Percentiles rank a stretch among this genome's conserved stretches.
phyloP scores from a whole-genome alignment of 495 filamentous ascomycete species.

The Cladorrhinum samala region DNA sequence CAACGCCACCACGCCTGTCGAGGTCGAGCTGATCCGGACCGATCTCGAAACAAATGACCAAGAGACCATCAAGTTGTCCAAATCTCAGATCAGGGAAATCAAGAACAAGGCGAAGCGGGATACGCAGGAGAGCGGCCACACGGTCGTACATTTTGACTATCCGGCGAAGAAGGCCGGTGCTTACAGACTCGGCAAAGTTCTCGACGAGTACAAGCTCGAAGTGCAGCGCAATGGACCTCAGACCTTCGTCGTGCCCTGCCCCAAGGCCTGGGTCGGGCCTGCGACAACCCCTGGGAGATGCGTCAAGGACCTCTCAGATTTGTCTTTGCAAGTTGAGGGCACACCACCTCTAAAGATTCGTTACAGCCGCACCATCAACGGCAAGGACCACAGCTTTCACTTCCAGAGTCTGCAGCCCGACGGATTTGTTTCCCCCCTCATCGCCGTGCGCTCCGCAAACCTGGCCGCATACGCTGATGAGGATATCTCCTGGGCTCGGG shows the following conservation, averaged over 20 bases:
- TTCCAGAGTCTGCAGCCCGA: slow-evolving; percentile 91
- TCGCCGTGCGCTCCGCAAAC: slow-evolving; percentile 46
- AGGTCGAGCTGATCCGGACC: slow-evolving; percentile 76
- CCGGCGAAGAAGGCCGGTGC: slow-evolving; percentile 74
- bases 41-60: slow-evolving; percentile 74
- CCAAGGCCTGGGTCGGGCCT: slow-evolving; percentile 63
- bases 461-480: slow-evolving; percentile 51
- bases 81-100: slow-evolving; percentile 56
- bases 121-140: slow-evolving; percentile 43
- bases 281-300: slow-evolving; percentile 61
- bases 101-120: slow-evolving; percentile 44
- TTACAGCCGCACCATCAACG: slow-evolving; percentile 79
- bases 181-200: slow-evolving; percentile 74
- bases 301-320: slow-evolving; percentile 76
- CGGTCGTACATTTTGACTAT: slow-evolving; percentile 50
- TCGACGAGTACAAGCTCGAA: slow-evolving; percentile 90
- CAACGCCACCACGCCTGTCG: slow-evolving; percentile 83
- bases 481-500: slow-evolving; percentile 73
- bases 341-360: slow-evolving; percentile 88
- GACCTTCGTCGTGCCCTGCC: slow-evolving; percentile 77
- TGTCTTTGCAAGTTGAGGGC: slow-evolving; percentile 75
- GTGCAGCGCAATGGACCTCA: slow-evolving; percentile 69
- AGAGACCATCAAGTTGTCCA: slow-evolving; percentile 67
- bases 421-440: slow-evolving; percentile 68
- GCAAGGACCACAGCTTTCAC: slow-evolving; percentile 65